phyloP scores from a whole-genome alignment of 2,329 filamentous ascomycete species.

The Ophiostoma himal-ulmi region DNA sequence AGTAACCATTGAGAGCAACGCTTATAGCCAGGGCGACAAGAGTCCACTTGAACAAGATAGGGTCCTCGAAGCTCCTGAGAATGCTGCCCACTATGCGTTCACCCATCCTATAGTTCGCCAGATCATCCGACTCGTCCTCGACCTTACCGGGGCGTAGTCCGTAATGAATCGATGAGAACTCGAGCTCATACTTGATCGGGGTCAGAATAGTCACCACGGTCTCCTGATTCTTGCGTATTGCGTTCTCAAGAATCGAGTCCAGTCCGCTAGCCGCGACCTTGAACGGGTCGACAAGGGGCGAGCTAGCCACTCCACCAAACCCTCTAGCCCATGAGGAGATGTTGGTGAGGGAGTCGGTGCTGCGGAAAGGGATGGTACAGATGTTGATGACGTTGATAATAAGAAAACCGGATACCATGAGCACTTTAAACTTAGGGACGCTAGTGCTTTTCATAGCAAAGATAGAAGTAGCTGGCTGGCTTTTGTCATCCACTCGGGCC shows the following conservation, averaged over 20 bases:
- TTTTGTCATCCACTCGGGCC: slow-evolving; percentile 55
- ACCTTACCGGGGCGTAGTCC: slow-evolving; percentile 36
- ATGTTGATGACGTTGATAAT: slow-evolving; percentile 87
- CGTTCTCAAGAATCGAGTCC: slow-evolving; percentile 67
- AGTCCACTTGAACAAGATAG: slow-evolving; percentile 96
- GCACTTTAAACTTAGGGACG: slow-evolving; percentile 92
- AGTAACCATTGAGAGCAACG: slow-evolving; percentile 88
- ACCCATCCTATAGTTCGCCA: slow-evolving; percentile 55
- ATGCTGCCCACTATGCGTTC: slow-evolving; percentile 84
- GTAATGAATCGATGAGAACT: slow-evolving; percentile 62
- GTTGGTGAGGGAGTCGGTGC: slow-evolving; percentile 43
- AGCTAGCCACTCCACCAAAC: slow-evolving; percentile 59
- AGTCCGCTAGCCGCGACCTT: slow-evolving; percentile 90
- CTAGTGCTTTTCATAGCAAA: slow-evolving; percentile 86
- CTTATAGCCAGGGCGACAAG: slow-evolving; percentile 85
- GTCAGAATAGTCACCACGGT: slow-evolving; percentile 79
- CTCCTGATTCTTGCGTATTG: slow-evolving; percentile 59
- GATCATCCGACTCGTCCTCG: slow-evolving; percentile 28
- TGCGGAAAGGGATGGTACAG: slow-evolving; percentile 82
- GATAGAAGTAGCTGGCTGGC: slow-evolving; percentile 53
- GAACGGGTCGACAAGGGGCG: slow-evolving; percentile 85
- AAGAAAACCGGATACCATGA: slow-evolving; percentile 92
- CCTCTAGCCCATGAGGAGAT: slow-evolving; percentile 53
- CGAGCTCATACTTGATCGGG: slow-evolving; percentile 92
- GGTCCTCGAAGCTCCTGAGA: slow-evolving; percentile 90